Evolutionary conservation across 331 rosid species (phyloP).

Genomic region (Quercus phellos): DNA sequence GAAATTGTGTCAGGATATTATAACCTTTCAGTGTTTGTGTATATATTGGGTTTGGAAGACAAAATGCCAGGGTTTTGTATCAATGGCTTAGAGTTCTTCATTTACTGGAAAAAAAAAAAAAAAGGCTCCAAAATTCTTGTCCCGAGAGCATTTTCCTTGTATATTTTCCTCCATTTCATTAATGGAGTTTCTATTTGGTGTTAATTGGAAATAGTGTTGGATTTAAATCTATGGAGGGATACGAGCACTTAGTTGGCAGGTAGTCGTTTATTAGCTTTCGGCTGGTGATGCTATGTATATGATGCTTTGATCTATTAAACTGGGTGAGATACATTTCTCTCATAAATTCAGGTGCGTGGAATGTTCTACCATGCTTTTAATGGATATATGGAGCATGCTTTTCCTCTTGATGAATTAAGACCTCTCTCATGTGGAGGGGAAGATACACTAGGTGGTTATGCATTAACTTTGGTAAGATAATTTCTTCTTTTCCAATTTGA

Average conservation of each 20-base stretch:
- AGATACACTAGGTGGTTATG: constrained; percentile 89
- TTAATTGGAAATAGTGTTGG: neutral
- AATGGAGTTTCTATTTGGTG: neutral
- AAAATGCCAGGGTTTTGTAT: too few relatives aligned
- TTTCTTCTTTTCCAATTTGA: neutral
- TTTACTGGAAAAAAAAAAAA: neutral
- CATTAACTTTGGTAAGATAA: constrained; percentile 76
- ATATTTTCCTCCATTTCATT: neutral
- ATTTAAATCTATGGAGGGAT: neutral
- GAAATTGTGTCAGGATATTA: neutral
- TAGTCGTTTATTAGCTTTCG: neutral
- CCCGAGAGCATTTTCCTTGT: neutral
- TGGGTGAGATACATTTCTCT: neutral
- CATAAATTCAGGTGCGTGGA: constrained; percentile 47
- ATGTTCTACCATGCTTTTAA: constrained; percentile 97
- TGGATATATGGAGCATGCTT: constrained; percentile 90
- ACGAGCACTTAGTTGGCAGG: neutral
- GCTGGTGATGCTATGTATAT: neutral
- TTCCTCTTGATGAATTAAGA: constrained; percentile 85
- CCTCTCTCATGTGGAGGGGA: constrained; percentile 87
- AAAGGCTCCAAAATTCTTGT: neutral
- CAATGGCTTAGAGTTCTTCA: too few relatives aligned
- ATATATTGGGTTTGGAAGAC: neutral
- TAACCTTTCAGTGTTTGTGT: neutral
- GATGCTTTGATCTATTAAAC: neutral